Evolutionary conservation across 2,329 filamentous ascomycete species (phyloP), one percentile per base, ranked within the genome.

Genomic region (Cladophialophora psammophila): DNA sequence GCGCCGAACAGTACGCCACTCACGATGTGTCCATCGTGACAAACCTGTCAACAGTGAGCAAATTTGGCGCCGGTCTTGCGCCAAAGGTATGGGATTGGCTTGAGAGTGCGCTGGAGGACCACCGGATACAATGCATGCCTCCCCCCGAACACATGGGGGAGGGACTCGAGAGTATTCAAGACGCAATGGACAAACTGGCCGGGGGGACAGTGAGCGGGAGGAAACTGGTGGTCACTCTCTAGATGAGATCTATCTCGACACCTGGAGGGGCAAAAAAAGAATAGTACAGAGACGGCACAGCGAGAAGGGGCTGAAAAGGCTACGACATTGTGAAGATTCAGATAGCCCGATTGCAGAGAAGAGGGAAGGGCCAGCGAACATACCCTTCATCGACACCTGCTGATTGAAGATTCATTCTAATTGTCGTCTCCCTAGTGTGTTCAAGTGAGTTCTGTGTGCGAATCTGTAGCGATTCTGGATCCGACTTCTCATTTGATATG

Each of bases 171-270:
- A 34, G n/a, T 1, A 18, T 61, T 2, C 59, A 61, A 20, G 34
- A 13, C 5, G 59, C 45, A 13, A 61, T 61, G 48, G 59, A 61
- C n/a, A 15, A 35, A 45, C 34, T 61, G 1, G 59, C 59, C 9
- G 45, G 36, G 34, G 48, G 48, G n/a, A 61, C 50, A 18, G 59
- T 61, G 12, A 36, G 32, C 1, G 59, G 59, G 35, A 50, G 45
- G 48, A 61, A 61, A 32, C 12, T 61, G 13, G 59, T 61, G 26
- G 48, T 61, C 12, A 53, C n/a, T 15, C 13, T 61, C 1, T 61
- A 34, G 18, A 10, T 5, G 18, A 26, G 45, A 50, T 50, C 1
- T 42, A 5, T 40, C 38, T 42, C 40, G 36, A 38, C 36, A 38
- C 36, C 36, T 10, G 9, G 36, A 38, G 8, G 9, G 36, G 36